These are phyloP conservation scores for Mallotus repandus DNA, from an alignment of 441 rosid species.

Conservation along the genomic window DNA sequence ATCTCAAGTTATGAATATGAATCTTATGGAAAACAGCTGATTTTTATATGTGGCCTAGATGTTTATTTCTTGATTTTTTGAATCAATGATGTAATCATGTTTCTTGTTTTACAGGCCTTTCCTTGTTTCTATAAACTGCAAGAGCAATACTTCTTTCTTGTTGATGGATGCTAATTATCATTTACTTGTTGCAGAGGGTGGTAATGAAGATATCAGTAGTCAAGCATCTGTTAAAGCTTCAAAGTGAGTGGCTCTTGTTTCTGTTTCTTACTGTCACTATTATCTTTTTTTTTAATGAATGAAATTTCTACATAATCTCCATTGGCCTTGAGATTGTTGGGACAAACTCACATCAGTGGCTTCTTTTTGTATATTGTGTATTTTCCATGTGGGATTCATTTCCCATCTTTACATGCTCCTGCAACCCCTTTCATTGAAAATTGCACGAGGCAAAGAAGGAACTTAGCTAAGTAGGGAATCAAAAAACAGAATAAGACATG, in stretches of 20 bases:
- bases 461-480: background rate
- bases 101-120: background rate
- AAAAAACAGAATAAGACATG: background rate
- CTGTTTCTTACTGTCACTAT: background rate
- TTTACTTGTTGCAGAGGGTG: slow-evolving; percentile 25
- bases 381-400: too few species aligned
- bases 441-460: background rate
- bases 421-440: background rate
- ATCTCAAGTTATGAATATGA: background rate
- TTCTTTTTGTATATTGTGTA: too few species aligned
- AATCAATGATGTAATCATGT: background rate
- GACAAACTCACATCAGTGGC: too few species aligned
- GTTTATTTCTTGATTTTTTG: background rate
- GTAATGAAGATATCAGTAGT: slow-evolving; percentile 19
- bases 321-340: too few species aligned
- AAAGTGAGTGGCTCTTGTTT: slow-evolving; percentile 43
- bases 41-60: background rate
- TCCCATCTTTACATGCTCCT: too few species aligned
- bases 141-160: background rate
- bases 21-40: background rate
- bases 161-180: background rate
- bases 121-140: background rate
- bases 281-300: background rate
- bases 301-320: background rate
- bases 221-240: slow-evolving; percentile 30